Evolutionary conservation across 345 rosid species (phyloP).

Genomic region (Hirschfeldia incana): DNA sequence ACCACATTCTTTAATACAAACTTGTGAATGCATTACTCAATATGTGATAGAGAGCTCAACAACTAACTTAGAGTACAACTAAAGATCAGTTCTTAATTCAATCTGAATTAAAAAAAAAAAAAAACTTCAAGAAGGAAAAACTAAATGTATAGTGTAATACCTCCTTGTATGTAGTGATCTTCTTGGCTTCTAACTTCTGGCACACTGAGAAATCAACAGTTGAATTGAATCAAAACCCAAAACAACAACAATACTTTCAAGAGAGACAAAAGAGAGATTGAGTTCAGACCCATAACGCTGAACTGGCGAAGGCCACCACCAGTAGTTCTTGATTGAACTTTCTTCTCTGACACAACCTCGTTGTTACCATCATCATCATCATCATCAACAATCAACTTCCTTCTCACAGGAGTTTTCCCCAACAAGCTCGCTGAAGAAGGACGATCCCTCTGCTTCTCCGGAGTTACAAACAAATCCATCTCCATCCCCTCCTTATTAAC

Average conservation of each 20-base stretch:
- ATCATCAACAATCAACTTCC: slow-evolving; percentile 29
- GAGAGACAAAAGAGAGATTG: neutral
- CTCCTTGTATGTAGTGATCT: slow-evolving; percentile 49
- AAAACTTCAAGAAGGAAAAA: too few species aligned
- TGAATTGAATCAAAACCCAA: neutral
- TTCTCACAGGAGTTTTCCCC: slow-evolving; percentile 36
- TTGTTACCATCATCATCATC: slow-evolving; percentile 1
- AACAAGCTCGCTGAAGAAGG: slow-evolving; percentile 24
- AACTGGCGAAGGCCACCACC: slow-evolving; percentile 51
- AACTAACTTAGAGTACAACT: neutral
- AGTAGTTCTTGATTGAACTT: slow-evolving; percentile 43
- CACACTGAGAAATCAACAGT: slow-evolving; percentile 36
- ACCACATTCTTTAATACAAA: neutral
- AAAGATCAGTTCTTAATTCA: neutral
- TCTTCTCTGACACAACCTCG: slow-evolving; percentile 30
- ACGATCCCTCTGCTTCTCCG: slow-evolving; percentile 28
- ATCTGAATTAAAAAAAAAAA: neutral
- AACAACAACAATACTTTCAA: neutral
- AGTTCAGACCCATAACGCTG: slow-evolving; percentile 44
- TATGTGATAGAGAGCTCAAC: neutral
- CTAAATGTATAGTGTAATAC: slow-evolving; percentile 10
- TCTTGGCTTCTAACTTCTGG: slow-evolving; percentile 52
- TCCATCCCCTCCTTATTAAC: neutral
- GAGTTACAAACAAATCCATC: slow-evolving; percentile 37
- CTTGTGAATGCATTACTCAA: neutral